Conservation (phyloP, 306 rosid genomes). For the Lablab purpureus region DNA sequence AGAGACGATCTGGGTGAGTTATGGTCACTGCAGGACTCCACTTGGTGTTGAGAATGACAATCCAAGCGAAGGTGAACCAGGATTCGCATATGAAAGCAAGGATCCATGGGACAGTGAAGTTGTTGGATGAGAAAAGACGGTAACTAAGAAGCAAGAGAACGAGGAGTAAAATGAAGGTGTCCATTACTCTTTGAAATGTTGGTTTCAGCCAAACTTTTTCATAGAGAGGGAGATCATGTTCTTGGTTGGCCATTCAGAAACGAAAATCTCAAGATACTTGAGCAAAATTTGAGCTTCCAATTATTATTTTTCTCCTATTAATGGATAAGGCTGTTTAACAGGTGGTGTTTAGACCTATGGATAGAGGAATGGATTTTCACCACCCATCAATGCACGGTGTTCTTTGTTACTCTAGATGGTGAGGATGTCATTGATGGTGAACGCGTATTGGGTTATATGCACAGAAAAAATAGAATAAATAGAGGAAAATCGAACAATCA, state of each 20-base stretch:
- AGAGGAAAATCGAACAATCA: too few species aligned
- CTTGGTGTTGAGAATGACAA: slow-evolving; percentile 48
- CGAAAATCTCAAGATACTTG: background rate
- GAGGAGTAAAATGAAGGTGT: slow-evolving; percentile 49
- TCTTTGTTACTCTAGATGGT: too few species aligned
- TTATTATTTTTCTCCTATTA: too few species aligned
- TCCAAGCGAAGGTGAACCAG: slow-evolving; percentile 64
- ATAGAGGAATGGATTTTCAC: too few species aligned
- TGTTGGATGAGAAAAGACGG: slow-evolving; percentile 43
- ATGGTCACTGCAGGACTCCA: slow-evolving; percentile 60
- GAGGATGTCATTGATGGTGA: too few species aligned
- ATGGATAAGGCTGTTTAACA: too few species aligned
- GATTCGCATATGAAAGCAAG: slow-evolving; percentile 70
- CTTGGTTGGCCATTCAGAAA: slow-evolving; percentile 17
- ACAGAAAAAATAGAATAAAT: too few species aligned
- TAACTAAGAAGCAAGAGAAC: slow-evolving; percentile 51
- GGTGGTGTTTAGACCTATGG: too few species aligned
- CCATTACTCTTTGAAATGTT: slow-evolving; percentile 13
- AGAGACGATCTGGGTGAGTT: slow-evolving; percentile 60
- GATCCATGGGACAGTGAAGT: slow-evolving; percentile 53
- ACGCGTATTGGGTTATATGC: too few species aligned
- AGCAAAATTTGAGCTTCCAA: too few species aligned
- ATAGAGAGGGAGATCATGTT: slow-evolving; percentile 41
- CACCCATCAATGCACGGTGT: too few species aligned
- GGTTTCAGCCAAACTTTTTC: slow-evolving; percentile 39